Evolutionary conservation across 208 protist species (phyloP), one percentile per base, ranked within the genome.

Genomic region (Jaenimonas drosophilae): DNA sequence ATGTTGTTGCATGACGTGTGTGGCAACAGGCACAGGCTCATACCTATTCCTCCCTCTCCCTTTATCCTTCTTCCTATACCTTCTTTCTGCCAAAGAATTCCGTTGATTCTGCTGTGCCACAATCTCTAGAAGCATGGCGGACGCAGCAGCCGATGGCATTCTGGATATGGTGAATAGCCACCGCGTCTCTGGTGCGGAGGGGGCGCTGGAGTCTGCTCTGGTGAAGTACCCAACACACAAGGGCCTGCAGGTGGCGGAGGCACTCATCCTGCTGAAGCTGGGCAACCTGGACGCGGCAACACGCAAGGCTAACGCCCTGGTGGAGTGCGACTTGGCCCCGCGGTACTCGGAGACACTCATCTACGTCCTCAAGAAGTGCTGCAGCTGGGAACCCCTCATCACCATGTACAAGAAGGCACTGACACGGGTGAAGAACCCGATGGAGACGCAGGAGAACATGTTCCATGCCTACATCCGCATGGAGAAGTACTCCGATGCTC

Each of bases 391-490:
- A 29, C 59, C 65, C 19, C 64, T 92, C 16, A 76, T 59, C 0
- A 49, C 49, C 6, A 82, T 68, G 12, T 89, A 86, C 44, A 76
- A n/a, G n/a, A n/a, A 88, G 41, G 60, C 76, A 17, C 34, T 79
- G 23, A 66, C 62, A 23, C 63, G 49, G 12, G 31, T 56, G 40
- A 73, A 83, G 38, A 76, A 86, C 44, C 70, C 85, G 30, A 57
- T 57, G 16, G 57, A 63, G 41, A 60, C 70, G 6, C 46, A 53
- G n/a, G 84, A 92, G 47, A 86, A 86, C 40, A 28, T 88, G 24
- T 49, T 85, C 16, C 79, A 88, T 49, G 78, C 73, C 2, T 92
- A 88, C 64, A 69, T 70, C 6, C 68, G 84, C 38, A 83, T 89
- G 74, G 79, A 79, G 1, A 64, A 66, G 29, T 92, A 80, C 68